Evolutionary conservation across 306 rosid species (phyloP).

Genomic region (Begonia peltatifolia): DNA sequence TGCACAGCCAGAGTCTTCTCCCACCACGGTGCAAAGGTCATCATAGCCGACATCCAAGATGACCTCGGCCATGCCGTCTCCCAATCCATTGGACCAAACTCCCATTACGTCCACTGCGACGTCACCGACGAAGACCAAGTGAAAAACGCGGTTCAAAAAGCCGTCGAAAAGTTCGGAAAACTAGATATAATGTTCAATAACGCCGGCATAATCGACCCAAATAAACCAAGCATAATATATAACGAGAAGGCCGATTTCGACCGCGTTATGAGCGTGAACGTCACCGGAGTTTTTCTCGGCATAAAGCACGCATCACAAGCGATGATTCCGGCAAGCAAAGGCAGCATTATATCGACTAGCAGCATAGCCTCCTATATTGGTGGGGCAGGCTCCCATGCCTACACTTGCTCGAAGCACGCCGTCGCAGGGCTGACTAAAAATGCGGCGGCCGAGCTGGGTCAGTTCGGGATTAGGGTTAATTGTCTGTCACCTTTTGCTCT

Average conservation of each 20-base stretch:
- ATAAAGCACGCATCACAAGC: slow-evolving; percentile 61
- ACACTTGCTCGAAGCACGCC: slow-evolving; percentile 57
- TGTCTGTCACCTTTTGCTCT: slow-evolving; percentile 59
- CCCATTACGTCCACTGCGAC: slow-evolving; percentile 47
- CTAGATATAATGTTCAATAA: slow-evolving; percentile 85
- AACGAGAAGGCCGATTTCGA: slow-evolving; percentile 50
- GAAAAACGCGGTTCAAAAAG: slow-evolving; percentile 24
- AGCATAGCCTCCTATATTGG: slow-evolving; percentile 49
- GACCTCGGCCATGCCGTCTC: slow-evolving; percentile 28
- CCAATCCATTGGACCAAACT: slow-evolving; percentile 25
- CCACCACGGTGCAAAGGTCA: slow-evolving; percentile 49
- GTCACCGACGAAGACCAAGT: slow-evolving; percentile 59
- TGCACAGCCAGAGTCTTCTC: slow-evolving; percentile 44
- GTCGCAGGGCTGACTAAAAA: slow-evolving; percentile 53
- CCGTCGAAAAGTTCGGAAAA: slow-evolving; percentile 31
- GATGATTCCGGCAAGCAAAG: slow-evolving; percentile 36
- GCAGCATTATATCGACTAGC: slow-evolving; percentile 49
- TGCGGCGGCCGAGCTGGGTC: slow-evolving; percentile 69
- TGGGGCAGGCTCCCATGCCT: slow-evolving; percentile 58
- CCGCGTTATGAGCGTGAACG: slow-evolving; percentile 41
- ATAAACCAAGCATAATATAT: slow-evolving; percentile 39
- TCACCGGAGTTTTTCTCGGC: slow-evolving; percentile 60
- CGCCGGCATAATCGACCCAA: slow-evolving; percentile 40
- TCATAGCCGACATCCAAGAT: slow-evolving; percentile 68
- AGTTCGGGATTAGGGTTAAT: slow-evolving; percentile 70